Conservation (phyloP, 2,329 filamentous ascomycete species). For the Phyllosticta capitalensis region DNA sequence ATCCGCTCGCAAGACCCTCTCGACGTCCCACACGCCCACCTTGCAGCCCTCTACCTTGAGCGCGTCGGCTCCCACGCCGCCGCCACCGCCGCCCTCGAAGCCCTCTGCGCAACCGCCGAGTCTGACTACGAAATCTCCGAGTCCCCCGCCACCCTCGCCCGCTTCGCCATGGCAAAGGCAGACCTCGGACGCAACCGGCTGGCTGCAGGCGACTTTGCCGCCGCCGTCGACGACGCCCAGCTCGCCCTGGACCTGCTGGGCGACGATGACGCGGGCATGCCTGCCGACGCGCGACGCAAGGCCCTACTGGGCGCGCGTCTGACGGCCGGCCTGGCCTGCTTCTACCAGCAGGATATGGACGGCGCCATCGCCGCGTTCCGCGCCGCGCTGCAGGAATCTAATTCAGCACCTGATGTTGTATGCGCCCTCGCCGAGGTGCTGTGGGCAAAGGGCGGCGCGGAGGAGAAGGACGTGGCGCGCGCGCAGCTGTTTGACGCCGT, state of each 20-base stretch:
- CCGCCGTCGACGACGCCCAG: slow-evolving; percentile 71
- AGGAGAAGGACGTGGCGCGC: slow-evolving; percentile 65
- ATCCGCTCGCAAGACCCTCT: slow-evolving; percentile 60
- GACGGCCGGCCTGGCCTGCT: slow-evolving; percentile 74
- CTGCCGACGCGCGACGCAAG: slow-evolving; percentile 54
- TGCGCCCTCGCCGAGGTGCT: slow-evolving; percentile 85
- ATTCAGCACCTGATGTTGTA: slow-evolving; percentile 68
- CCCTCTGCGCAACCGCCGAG: slow-evolving; percentile 62
- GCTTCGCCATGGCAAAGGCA: slow-evolving; percentile 72
- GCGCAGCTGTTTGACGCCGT: slow-evolving; percentile 73
- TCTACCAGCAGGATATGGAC: slow-evolving; percentile 56
- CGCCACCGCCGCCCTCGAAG: slow-evolving; percentile 54
- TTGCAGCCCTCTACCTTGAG: slow-evolving; percentile 73
- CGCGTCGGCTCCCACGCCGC: slow-evolving; percentile 59
- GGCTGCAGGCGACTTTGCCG: slow-evolving; percentile 52
- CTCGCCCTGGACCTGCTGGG: slow-evolving; percentile 68
- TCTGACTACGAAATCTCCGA: slow-evolving; percentile 77
- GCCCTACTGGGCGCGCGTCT: slow-evolving; percentile 76
- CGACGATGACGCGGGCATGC: slow-evolving; percentile 59
- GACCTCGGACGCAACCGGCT: slow-evolving; percentile 82
- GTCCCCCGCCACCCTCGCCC: slow-evolving; percentile 60
- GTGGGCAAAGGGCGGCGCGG: slow-evolving; percentile 75
- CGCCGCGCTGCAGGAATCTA: slow-evolving; percentile 66
- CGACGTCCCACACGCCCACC: slow-evolving; percentile 64
- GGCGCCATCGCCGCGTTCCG: slow-evolving; percentile 72